phyloP scores from a whole-genome alignment of 1,284 basidiomycete genomes.

The Inonotus hispidus region DNA sequence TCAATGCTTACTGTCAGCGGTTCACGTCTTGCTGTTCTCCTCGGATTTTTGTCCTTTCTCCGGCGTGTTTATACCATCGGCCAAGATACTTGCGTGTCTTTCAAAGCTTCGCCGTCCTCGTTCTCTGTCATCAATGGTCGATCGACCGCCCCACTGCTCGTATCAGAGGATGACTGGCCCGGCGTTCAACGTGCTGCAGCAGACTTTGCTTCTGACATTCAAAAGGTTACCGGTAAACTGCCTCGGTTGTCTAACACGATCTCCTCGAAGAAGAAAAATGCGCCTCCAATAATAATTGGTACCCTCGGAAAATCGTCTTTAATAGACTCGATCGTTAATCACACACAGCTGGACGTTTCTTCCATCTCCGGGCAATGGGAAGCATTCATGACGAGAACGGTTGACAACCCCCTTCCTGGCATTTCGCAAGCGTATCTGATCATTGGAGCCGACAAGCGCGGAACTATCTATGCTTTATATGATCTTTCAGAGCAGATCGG shows the following conservation, averaged over 20 bases:
- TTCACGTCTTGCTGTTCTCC: not conserved
- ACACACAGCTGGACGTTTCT: conserved; percentile 49
- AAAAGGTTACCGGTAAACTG: conserved; percentile 50
- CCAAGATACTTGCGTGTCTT: conserved; percentile 30
- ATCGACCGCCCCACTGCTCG: conserved; percentile 43
- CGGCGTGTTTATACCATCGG: conserved; percentile 28
- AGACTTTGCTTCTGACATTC: conserved; percentile 58
- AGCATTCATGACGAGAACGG: conserved; percentile 46
- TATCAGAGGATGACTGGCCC: conserved; percentile 55
- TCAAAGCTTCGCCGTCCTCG: conserved; percentile 28
- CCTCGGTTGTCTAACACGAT: conserved; percentile 32
- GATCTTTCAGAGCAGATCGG: conserved; percentile 71
- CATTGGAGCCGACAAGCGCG: conserved; percentile 60
- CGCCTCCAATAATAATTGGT: conserved; percentile 52
- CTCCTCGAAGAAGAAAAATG: conserved; percentile 19
- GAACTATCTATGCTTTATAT: conserved; percentile 64
- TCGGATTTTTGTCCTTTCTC: not conserved
- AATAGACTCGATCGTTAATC: conserved; percentile 47
- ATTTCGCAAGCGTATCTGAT: conserved; percentile 58
- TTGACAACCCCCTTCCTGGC: conserved; percentile 52
- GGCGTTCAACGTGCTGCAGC: conserved; percentile 58
- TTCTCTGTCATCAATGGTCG: conserved; percentile 40
- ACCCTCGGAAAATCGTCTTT: conserved; percentile 60
- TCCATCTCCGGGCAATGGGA: conserved; percentile 61
- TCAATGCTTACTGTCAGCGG: not conserved